Evolutionary conservation across 202 grass and related monocot species (phyloP), one percentile per base, ranked within the genome.

Genomic region (Thinopyrum obtusiflorum): DNA sequence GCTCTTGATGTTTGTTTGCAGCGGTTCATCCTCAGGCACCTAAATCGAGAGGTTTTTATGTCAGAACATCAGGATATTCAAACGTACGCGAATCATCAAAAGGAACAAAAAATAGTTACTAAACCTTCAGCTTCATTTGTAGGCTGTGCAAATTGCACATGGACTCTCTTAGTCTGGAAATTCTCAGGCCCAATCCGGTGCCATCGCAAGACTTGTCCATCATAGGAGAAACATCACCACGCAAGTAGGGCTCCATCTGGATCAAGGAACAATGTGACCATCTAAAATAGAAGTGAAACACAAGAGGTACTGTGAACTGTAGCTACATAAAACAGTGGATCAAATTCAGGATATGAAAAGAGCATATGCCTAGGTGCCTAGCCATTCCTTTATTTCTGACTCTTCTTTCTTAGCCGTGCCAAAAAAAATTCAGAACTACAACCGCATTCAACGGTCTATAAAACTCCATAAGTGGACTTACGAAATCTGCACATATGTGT

Each of bases 181-280:
- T 79, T 95, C 78, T 98, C 60, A 28, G 68, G 32, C 75, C 82
- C 79, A 95, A 77, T 81, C 77, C 87, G 67, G 55, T 86, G 26
- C 61, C 72, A 24, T 91, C 67, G 61, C 72, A 70, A 81, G 88
- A 73, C 32, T 66, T 74, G 82, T 98, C 96, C 78, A 88, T 73
- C 60, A 94, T 73, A 79, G 93, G 93, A 85, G 92, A 88, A 86
- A 95, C 80, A 61, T 79, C 70, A 59, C 96, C 96, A 13, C 86
- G 65, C 67, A 98, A 89, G 83, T 98, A 98, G 25, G 96, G 93
- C 77, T 95, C 96, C 90, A 98, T 98, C 91, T 95, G 91, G 80
- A 93, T 91, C 65, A 86, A 89, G 75, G 71, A 93, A 89, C 60
- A 94, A 73, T 85, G 77, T 89, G 68, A 87, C 92, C 92, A 94